These are phyloP conservation scores for Boletus patriciae DNA, from an alignment of 768 basidiomycete species.

Conservation along the genomic window DNA sequence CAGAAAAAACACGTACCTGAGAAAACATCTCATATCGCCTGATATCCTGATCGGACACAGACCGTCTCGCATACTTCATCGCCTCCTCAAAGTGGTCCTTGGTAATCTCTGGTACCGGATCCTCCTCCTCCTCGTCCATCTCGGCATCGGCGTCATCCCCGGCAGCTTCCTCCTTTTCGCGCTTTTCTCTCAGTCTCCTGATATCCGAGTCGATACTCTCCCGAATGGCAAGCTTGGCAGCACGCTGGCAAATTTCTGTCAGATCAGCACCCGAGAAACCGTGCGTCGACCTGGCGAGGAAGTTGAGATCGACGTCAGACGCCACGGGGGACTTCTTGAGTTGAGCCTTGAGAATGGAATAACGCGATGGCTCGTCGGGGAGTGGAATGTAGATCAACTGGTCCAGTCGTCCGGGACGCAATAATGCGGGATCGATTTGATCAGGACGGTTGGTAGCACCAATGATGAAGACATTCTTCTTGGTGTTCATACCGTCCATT, in stretches of 20 bases:
- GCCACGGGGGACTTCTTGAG: constrained; percentile 92
- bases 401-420: constrained; percentile 97
- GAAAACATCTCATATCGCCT: constrained; percentile 98
- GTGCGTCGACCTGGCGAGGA: constrained; percentile 90
- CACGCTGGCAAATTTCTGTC: constrained; percentile 98
- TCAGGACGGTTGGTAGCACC: constrained; percentile 97
- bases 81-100: constrained; percentile 97
- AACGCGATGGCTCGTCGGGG: constrained; percentile 88
- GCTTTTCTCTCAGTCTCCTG: constrained; percentile 70
- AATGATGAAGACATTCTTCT: constrained; percentile 99
- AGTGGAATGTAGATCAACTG: constrained; percentile 99
- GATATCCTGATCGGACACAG: constrained; percentile 95
- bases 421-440: constrained; percentile 89
- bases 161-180: constrained; percentile 70
- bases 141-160: constrained; percentile 67
- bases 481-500: constrained; percentile 98
- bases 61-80: constrained; percentile 96
- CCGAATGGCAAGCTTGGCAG: constrained; percentile 95
- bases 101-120: constrained; percentile 89
- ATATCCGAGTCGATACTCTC: constrained; percentile 95
- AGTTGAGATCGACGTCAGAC: constrained; percentile 75
- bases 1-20: constrained; percentile 52
- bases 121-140: constrained; percentile 75
- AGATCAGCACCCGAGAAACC: constrained; percentile 99
- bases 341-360: constrained; percentile 87